A percentile compares a stretch with the other conserved stretches of the same genome.
Conservation (phyloP, 345 rosid species). For the Citrus sp. region DNA sequence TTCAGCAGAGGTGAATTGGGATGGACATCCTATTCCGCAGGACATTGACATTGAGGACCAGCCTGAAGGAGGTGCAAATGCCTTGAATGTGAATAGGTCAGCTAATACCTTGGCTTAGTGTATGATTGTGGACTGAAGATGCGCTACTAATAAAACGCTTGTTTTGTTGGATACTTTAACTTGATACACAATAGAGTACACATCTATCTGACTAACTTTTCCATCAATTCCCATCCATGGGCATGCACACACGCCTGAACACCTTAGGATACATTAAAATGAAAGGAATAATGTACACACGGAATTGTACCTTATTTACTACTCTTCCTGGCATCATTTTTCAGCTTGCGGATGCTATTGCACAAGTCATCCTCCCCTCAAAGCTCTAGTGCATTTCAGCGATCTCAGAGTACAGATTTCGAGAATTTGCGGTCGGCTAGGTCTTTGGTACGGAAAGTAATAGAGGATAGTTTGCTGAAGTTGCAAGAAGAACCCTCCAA, state of each 20-base stretch:
- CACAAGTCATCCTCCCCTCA: slow-evolving; percentile 63
- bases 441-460: slow-evolving; percentile 61
- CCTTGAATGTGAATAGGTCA: slow-evolving; percentile 87
- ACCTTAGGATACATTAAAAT: not conserved
- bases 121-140: slow-evolving; percentile 7
- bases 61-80: slow-evolving; percentile 90
- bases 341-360: slow-evolving; percentile 87
- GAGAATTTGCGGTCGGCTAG: slow-evolving; percentile 57
- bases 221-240: not conserved
- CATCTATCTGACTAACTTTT: not conserved
- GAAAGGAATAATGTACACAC: not conserved
- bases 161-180: slow-evolving; percentile 6
- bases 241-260: not conserved
- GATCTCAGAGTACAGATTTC: slow-evolving; percentile 55
- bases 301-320: not conserved
- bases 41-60: slow-evolving; percentile 82
- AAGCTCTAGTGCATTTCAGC: slow-evolving; percentile 44
- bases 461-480: slow-evolving; percentile 73
- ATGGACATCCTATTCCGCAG: slow-evolving; percentile 41
- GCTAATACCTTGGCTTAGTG: slow-evolving; percentile 10
- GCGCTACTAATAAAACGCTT: not conserved
- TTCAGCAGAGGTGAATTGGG: slow-evolving; percentile 50
- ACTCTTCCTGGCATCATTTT: not conserved
- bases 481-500: slow-evolving; percentile 56
- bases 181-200: not conserved